phyloP scores from a whole-genome alignment of 140 eudicot species.

The Senecio squalidus region DNA sequence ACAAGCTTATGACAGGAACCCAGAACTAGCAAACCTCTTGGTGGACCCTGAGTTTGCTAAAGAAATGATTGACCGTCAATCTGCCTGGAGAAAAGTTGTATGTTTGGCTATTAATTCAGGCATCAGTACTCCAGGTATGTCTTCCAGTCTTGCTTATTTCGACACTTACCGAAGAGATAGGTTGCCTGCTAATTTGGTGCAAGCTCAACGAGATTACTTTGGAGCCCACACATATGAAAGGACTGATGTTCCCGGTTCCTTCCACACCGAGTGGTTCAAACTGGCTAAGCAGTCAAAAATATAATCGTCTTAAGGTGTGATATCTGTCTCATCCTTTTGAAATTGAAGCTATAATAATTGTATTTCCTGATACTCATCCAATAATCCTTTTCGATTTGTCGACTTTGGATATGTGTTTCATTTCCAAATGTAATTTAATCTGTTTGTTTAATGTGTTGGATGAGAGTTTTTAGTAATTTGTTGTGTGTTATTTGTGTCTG shows the following conservation, averaged over 20 bases:
- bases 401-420: too few relatives aligned
- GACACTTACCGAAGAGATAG: constrained; percentile 56
- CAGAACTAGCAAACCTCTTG: constrained; percentile 49
- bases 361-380: constrained; percentile 2
- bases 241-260: constrained; percentile 43
- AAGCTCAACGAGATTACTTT: constrained; percentile 63
- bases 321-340: not conserved
- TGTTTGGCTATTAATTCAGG: constrained; percentile 51
- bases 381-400: constrained; percentile 7
- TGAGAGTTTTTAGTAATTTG: not conserved
- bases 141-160: constrained; percentile 55
- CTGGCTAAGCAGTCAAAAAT: constrained; percentile 39
- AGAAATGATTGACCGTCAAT: constrained; percentile 52
- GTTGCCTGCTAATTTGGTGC: constrained; percentile 59
- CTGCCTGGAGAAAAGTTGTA: constrained; percentile 60
- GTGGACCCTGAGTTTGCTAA: constrained; percentile 63
- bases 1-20: constrained; percentile 52
- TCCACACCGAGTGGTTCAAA: constrained; percentile 63
- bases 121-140: constrained; percentile 64
- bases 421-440: not conserved
- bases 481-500: constrained; percentile 1
- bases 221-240: constrained; percentile 62
- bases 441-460: constrained; percentile 11
- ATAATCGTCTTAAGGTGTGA: constrained; percentile 6
- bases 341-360: constrained; percentile 10